A percentile compares a stretch with the other conserved stretches of the same genome.
phyloP scores from a whole-genome alignment of 768 basidiomycete genomes.

The Kwoniella shandongensis region DNA sequence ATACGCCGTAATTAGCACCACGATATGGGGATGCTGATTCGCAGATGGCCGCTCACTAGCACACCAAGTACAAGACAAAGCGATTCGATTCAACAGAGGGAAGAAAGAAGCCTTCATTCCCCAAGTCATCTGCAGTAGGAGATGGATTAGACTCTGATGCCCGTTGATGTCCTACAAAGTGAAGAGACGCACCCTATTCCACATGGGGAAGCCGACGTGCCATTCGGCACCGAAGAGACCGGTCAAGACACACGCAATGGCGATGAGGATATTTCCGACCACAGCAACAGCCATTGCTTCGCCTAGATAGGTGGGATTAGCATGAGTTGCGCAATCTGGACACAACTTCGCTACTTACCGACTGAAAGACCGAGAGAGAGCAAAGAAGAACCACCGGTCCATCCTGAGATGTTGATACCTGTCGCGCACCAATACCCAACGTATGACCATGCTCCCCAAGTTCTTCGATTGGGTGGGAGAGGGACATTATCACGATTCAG shows the following conservation, averaged over 20 bases:
- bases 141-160: no score
- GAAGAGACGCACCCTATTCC: constrained; percentile 27
- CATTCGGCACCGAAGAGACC: constrained; percentile 41
- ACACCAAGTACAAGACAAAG: constrained; percentile 17
- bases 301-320: constrained; percentile 9
- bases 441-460: constrained; percentile 38
- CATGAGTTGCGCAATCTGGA: not conserved
- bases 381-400: constrained; percentile 37
- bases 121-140: constrained; percentile 27
- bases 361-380: constrained; percentile 37
- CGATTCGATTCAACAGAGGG: constrained; percentile 22
- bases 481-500: constrained; percentile 38
- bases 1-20: not conserved
- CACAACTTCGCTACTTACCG: constrained; percentile 9
- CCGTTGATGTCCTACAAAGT: not conserved
- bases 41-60: constrained; percentile 20
- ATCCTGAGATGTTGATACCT: constrained; percentile 38
- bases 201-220: constrained; percentile 48
- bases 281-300: constrained; percentile 38
- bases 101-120: constrained; percentile 28
- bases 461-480: constrained; percentile 31
- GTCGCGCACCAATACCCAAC: constrained; percentile 34
- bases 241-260: constrained; percentile 30
- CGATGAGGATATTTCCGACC: constrained; percentile 30
- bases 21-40: not conserved